These are phyloP conservation scores for Pseudogymnoascus sp. DNA, from an alignment of 2,329 filamentous ascomycete species.

Conservation along the genomic window DNA sequence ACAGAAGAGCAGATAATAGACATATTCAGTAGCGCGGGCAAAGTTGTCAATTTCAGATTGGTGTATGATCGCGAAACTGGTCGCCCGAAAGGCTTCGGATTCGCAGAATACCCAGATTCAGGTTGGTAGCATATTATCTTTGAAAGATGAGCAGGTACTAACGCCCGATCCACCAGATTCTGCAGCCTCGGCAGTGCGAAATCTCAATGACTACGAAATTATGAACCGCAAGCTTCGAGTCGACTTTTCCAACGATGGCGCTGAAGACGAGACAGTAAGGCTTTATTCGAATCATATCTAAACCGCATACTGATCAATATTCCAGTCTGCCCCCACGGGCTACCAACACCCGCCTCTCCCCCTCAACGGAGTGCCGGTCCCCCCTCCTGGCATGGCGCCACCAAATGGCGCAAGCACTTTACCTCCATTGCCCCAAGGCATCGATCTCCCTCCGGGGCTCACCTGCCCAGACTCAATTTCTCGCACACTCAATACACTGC, in stretches of 20 bases:
- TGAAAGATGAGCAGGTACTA: constrained; percentile 11
- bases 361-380: constrained; percentile 29
- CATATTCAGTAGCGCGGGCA: constrained; percentile 83
- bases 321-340: constrained; percentile 27
- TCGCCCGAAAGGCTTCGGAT: constrained; percentile 91
- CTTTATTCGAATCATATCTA: background rate
- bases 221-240: constrained; percentile 92
- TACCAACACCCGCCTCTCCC: constrained; percentile 25
- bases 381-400: constrained; percentile 24
- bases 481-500: constrained; percentile 77
- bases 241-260: constrained; percentile 87
- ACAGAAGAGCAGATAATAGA: constrained; percentile 95
- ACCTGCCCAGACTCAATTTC: constrained; percentile 88
- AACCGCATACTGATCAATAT: background rate
- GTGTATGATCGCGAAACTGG: constrained; percentile 95
- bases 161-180: constrained; percentile 44
- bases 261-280: constrained; percentile 48
- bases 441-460: constrained; percentile 74
- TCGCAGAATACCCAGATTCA: constrained; percentile 88
- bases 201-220: constrained; percentile 90
- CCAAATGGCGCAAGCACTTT: constrained; percentile 44
- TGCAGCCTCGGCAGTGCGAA: constrained; percentile 87
- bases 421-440: constrained; percentile 71
- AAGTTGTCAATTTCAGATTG: constrained; percentile 83
- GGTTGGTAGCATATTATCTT: constrained; percentile 42